phyloP scores from a whole-genome alignment of 2,329 filamentous ascomycete species.

The Xylaria sp. region DNA sequence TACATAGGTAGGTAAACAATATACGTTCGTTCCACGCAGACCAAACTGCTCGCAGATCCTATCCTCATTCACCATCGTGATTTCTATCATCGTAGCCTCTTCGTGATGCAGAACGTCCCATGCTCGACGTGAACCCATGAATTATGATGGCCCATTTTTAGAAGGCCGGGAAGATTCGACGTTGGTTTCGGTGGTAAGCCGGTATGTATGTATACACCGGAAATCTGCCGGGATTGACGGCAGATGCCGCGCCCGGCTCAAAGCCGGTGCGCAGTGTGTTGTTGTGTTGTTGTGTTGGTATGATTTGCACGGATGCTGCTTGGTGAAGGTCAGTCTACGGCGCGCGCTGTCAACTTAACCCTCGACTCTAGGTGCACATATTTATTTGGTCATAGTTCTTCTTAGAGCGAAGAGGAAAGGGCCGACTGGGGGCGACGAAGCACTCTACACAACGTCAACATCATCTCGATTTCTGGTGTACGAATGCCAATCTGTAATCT shows the following conservation, averaged over 20 bases:
- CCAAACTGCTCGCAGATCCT: not conserved
- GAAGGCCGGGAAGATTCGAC: not conserved
- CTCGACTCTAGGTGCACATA: not conserved
- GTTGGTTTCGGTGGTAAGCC: not conserved
- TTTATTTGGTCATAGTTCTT: not conserved
- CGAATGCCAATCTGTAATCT: not conserved
- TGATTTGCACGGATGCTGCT: no score
- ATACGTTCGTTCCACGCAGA: not conserved
- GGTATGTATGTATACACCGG: not conserved
- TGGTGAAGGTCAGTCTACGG: no score
- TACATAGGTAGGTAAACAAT: no score
- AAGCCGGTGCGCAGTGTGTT: not conserved
- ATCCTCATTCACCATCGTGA: no score
- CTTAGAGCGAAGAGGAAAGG: not conserved
- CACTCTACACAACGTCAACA: not conserved
- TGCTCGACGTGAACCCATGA: not conserved
- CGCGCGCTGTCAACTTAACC: not conserved
- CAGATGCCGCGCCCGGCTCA: not conserved
- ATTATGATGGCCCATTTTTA: not conserved
- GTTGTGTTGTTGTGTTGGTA: not conserved
- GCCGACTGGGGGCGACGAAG: conserved; percentile 4
- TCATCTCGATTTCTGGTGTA: not conserved
- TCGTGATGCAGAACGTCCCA: not conserved
- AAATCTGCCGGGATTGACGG: conserved; percentile 9
- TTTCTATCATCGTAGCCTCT: not conserved